Evolutionary conservation across 1,284 basidiomycete species (phyloP).

Genomic region (Cerrena zonata): DNA sequence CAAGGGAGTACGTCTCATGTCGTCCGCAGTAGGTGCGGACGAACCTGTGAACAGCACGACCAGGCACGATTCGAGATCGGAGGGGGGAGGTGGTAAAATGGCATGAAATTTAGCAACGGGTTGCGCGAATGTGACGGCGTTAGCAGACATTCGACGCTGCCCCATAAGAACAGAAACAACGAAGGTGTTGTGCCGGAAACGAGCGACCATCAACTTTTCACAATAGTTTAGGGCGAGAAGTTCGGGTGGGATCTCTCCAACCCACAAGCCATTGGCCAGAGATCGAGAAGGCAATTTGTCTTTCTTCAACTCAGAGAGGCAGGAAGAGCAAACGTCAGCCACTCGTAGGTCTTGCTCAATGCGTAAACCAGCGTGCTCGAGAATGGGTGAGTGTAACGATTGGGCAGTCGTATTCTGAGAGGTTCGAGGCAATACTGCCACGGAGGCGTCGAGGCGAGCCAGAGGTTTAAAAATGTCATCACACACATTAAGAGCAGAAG

Average conservation of each 20-base stretch:
- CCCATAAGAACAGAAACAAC: constrained; percentile 26
- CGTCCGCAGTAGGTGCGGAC: constrained; percentile 25
- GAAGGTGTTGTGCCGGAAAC: constrained; percentile 26
- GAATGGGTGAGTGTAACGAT: too few species aligned
- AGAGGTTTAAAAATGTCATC: too few species aligned
- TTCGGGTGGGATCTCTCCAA: constrained; percentile 31
- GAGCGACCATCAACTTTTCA: constrained; percentile 30
- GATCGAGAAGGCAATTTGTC: constrained; percentile 22
- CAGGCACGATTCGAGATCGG: constrained; percentile 32
- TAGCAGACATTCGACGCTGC: constrained; percentile 9
- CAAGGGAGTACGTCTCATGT: constrained; percentile 32
- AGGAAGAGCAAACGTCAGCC: too few species aligned
- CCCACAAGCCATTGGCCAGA: constrained; percentile 34
- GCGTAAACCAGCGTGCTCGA: too few species aligned
- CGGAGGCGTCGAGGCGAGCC: too few species aligned
- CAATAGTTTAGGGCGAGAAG: constrained; percentile 24
- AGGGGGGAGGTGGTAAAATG: constrained; percentile 27
- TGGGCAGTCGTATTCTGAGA: too few species aligned
- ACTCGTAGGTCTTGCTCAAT: too few species aligned
- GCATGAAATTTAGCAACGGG: constrained; percentile 31
- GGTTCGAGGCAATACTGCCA: too few species aligned
- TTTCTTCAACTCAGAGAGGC: neutral
- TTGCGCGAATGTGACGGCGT: constrained; percentile 31
- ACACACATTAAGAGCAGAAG: too few species aligned
- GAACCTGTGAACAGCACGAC: constrained; percentile 32